Evolutionary conservation across 768 basidiomycete species (phyloP).

Genomic region (Lyophyllum atratum): DNA sequence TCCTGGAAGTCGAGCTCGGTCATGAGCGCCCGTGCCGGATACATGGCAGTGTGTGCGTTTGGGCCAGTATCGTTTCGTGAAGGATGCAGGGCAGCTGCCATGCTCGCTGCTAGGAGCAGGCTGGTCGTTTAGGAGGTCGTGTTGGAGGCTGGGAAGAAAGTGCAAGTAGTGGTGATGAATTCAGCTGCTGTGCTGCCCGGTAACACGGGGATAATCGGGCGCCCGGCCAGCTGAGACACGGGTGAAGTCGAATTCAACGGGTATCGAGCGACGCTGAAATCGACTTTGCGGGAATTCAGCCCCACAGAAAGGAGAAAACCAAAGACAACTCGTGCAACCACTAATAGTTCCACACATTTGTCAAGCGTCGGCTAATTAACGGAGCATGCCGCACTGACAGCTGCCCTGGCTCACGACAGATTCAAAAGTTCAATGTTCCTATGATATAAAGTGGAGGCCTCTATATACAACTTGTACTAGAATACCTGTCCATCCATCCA

Average conservation of each 20-base stretch:
- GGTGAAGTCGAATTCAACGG: conserved; percentile 1
- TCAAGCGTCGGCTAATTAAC: conserved; percentile 17
- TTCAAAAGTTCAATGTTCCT: background rate
- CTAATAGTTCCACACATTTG: conserved; percentile 12
- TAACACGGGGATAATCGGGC: background rate
- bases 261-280: background rate
- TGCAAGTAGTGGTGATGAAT: too few relatives aligned
- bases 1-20: conserved; percentile 65
- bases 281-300: background rate
- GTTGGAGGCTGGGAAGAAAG: conserved; percentile 8
- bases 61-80: conserved; percentile 39
- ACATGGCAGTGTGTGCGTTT: conserved; percentile 38
- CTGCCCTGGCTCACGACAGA: too few relatives aligned
- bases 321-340: background rate
- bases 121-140: conserved; percentile 21
- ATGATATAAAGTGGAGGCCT: background rate
- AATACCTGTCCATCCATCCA: conserved; percentile 4
- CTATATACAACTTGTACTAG: conserved; percentile 6
- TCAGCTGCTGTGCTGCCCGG: background rate
- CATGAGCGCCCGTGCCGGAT: conserved; percentile 52
- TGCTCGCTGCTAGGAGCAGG: conserved; percentile 23
- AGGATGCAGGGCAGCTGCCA: conserved; percentile 54
- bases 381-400: conserved; percentile 10
- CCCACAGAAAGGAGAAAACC: conserved; percentile 9
- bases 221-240: background rate